phyloP scores from a whole-genome alignment of 768 basidiomycete species.

The Panaeolus papilionaceus region DNA sequence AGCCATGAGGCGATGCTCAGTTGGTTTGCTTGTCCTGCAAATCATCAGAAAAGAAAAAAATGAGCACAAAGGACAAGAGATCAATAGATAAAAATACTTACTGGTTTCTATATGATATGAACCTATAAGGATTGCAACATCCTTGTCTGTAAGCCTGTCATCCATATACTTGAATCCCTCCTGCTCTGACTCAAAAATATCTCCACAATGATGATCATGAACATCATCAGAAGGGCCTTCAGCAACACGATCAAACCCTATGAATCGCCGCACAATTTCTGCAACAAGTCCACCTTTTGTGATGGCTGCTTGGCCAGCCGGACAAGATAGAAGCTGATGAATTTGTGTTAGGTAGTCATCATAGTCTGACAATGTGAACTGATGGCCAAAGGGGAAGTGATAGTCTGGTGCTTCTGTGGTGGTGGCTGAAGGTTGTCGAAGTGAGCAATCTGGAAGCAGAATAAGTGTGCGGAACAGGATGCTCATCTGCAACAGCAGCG shows the following conservation, averaged over 20 bases:
- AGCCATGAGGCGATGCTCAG: background rate
- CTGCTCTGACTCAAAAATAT: background rate
- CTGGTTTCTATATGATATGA: background rate
- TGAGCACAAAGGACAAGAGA: background rate
- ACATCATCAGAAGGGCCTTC: background rate
- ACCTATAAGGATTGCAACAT: background rate
- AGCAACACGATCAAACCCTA: background rate
- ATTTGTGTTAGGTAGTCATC: background rate
- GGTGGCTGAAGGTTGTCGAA: too few relatives aligned
- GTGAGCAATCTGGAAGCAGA: too few relatives aligned
- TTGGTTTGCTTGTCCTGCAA: background rate
- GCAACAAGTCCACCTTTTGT: background rate
- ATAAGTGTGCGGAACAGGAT: too few relatives aligned
- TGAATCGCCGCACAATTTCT: background rate
- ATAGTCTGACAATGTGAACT: background rate
- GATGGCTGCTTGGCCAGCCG: background rate
- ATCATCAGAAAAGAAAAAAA: too few relatives aligned
- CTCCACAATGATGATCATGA: background rate
- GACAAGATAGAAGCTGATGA: background rate
- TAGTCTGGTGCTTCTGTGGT: too few relatives aligned
- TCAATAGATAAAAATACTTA: background rate
- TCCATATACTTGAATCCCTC: background rate
- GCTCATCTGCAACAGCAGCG: too few relatives aligned
- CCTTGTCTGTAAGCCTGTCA: background rate
- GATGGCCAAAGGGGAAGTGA: too few relatives aligned